phyloP scores from a whole-genome alignment of 1,284 basidiomycete species.

The Exsudoporus floridanus region DNA sequence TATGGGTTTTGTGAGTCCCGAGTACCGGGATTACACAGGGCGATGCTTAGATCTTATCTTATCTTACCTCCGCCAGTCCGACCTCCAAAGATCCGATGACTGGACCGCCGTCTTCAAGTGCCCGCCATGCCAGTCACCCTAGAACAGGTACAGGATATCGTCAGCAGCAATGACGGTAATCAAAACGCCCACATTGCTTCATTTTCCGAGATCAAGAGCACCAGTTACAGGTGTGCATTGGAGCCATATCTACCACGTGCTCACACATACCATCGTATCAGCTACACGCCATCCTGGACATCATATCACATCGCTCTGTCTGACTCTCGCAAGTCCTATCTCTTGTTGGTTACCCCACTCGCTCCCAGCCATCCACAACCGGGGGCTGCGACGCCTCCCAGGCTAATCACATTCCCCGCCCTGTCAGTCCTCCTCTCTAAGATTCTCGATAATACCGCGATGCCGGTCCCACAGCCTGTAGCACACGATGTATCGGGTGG shows the following conservation, averaged over 20 bases:
- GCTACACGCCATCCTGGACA: constrained; percentile 21
- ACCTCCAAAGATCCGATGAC: background rate
- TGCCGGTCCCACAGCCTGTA: constrained; percentile 30
- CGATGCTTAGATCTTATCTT: too few species aligned
- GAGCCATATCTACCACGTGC: background rate
- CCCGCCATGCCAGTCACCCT: constrained; percentile 15
- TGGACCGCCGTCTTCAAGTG: too few species aligned
- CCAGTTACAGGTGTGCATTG: constrained; percentile 28
- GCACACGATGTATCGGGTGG: constrained; percentile 13
- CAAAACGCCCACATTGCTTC: constrained; percentile 13
- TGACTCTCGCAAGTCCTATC: constrained; percentile 19
- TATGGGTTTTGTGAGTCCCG: too few species aligned
- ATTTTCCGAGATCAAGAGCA: constrained; percentile 20
- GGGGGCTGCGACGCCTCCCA: background rate
- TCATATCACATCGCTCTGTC: constrained; percentile 23
- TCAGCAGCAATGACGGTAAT: constrained; percentile 19
- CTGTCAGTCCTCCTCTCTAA: constrained; percentile 24
- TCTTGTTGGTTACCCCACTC: constrained; percentile 24
- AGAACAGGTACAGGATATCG: constrained; percentile 24
- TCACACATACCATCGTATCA: constrained; percentile 2
- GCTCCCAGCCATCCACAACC: background rate
- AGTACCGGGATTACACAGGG: too few species aligned
- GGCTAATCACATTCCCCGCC: constrained; percentile 20
- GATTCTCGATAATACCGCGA: constrained; percentile 25
- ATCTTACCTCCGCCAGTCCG: background rate